Base-by-base conservation (phyloP, 495 filamentous ascomycete genomes). In the Lasiosphaeriaceae sp. region DNA sequence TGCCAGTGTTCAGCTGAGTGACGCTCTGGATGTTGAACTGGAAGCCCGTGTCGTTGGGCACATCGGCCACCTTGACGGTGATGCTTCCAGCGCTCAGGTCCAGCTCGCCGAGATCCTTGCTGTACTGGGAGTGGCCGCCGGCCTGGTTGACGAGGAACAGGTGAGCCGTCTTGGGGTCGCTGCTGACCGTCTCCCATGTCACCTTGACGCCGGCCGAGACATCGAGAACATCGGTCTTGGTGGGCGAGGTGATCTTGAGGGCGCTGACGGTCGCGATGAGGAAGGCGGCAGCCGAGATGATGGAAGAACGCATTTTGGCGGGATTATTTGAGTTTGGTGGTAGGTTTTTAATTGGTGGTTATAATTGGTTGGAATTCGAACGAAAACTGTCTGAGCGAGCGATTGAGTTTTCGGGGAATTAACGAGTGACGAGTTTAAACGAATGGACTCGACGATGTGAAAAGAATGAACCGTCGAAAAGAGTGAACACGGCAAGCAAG, bases 11-110 rank as follows among this genome's bases (percentile, higher is more conserved):
- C 19, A 48, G 21, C 19, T 26, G 4, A 6, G 52, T 35, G 49
- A 65, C 46, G 64, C 61, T 65, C 61, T 67, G 51, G 47, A 69
- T 53, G 62, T 69, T 69, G 61, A 69, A 67, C 64, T 69, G 66
- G 57, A 57, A 69, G 29, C 34, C 57, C 1, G 43, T 35, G 44
- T 63, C 61, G 56, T 41, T 44, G 48, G 59, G 61, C 0, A 65
- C 57, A 55, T 59, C 54, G 16, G 48, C 2, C 52, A 55, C 51
- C 4, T 41, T 52, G 24, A 69, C 55, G 24, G 24, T 35, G 52
- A 61, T 16, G 56, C 51, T 54, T 56, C 64, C 64, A 46, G 43
- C 51, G 24, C 48, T 58, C 16, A 69, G 59, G 57, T 67, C 65
- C 51, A 69, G 24, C 58, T 61, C 61, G 53, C 64, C 66, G 35